Evolutionary conservation across 345 rosid genomes (phyloP), one percentile per base, ranked within the genome.

Genomic region (Pugionium dolabratum): DNA sequence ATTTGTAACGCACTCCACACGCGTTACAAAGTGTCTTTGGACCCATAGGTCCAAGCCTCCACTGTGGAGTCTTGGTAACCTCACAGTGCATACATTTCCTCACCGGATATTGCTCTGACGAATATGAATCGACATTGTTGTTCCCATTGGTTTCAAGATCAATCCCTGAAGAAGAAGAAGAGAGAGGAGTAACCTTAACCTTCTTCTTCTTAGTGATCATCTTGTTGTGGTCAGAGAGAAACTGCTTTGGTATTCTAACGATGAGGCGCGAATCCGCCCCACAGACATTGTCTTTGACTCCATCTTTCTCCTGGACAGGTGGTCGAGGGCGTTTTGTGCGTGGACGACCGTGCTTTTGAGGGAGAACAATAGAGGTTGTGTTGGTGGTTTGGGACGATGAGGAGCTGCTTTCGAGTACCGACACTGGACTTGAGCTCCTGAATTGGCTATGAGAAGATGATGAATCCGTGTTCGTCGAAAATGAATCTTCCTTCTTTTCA

Each of bases 21-120:
- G 99, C 99, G 31, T 94, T 94, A 82, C 99, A 89, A 30, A 94
- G 96, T 5, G 99, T 91, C 77, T 94, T 94, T 3, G 96, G 97
- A 1, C 99, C 99, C 95, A 86, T 76, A 30, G 99, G 99, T 1
- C 99, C 99, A 3, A 95, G 93, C 70, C 99, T 82, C 99, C 99
- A 95, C 67, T 95, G 99, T 0, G 99, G 99, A 0, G 99, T 95
- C 83, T 87, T 88, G 1, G 97, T 95, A 34, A 91, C 85, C 77
- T 91, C 96, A 27, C 97, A 95, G 31, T 95, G 99, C 90, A 91
- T 57, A 50, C 99, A 95, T 79, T 88, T 91, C 84, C 97, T 83
- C 10, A 81, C 82, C 0, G 86, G 80, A 28, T 77, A 79, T 4
- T 58, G 68, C 67, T 79, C 70, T 8, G 74, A 63, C 5, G 78